Percentiles rank a stretch among this genome's conserved stretches.
These are phyloP conservation scores for Leccinum longicurvipes DNA, from an alignment of 768 basidiomycete genomes.

Conservation along the genomic window DNA sequence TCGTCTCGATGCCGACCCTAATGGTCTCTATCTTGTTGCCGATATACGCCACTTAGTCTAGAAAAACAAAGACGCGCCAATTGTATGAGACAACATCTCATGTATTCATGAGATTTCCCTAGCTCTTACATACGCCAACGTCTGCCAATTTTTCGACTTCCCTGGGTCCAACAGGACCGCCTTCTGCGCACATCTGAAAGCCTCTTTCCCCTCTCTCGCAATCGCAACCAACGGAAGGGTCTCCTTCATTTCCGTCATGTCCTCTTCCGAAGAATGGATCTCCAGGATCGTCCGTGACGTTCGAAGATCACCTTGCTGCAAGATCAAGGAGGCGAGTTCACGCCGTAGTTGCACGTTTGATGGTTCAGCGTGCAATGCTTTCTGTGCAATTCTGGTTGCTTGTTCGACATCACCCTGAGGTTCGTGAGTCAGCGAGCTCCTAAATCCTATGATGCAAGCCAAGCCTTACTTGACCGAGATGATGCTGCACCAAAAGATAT, in stretches of 20 bases:
- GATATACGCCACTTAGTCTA: neutral
- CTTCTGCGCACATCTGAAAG: constrained; percentile 52
- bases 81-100: neutral
- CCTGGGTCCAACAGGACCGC: constrained; percentile 56
- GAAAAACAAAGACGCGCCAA: neutral
- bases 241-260: constrained; percentile 36
- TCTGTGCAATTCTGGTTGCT: constrained; percentile 54
- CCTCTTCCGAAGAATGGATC: constrained; percentile 27
- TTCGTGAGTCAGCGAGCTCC: neutral
- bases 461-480: constrained; percentile 65
- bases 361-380: constrained; percentile 57
- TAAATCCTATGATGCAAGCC: neutral
- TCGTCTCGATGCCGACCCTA: neutral
- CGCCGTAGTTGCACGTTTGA: constrained; percentile 45
- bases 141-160: constrained; percentile 51
- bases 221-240: constrained; percentile 52
- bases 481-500: constrained; percentile 68
- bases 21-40: neutral
- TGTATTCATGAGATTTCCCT: constrained; percentile 24
- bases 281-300: constrained; percentile 48
- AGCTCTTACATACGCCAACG: constrained; percentile 52
- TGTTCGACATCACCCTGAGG: constrained; percentile 45
- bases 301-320: constrained; percentile 44
- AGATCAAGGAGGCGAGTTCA: constrained; percentile 50
- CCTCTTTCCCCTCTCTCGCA: constrained; percentile 32